These are phyloP conservation scores for Ceratobasidium sp. DNA, from an alignment of 1,284 basidiomycete genomes.

Conservation along the genomic window DNA sequence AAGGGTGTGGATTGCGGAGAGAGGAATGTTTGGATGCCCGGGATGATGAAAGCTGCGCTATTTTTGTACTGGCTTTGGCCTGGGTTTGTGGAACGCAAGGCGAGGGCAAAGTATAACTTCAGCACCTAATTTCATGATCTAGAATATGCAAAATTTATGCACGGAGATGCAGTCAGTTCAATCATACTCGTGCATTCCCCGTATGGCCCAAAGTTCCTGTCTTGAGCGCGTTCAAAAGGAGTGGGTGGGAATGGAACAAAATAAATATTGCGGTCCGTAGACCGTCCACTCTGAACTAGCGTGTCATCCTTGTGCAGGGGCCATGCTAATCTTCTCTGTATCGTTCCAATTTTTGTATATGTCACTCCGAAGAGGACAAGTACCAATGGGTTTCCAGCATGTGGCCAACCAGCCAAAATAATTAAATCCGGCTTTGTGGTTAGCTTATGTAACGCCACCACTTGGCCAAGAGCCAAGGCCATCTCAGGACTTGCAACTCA, in stretches of 20 bases:
- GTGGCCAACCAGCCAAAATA: neutral
- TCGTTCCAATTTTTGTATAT: slow-evolving; percentile 26
- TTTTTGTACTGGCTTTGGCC: slow-evolving; percentile 73
- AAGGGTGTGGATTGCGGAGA: slow-evolving; percentile 66
- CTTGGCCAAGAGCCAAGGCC: slow-evolving; percentile 10
- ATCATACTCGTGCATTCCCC: neutral
- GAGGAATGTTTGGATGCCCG: slow-evolving; percentile 68
- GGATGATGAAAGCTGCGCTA: slow-evolving; percentile 55
- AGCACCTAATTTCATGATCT: no score
- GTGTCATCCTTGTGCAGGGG: slow-evolving; percentile 37
- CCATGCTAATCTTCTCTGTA: slow-evolving; percentile 34
- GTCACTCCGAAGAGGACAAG: slow-evolving; percentile 26
- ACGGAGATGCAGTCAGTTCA: neutral
- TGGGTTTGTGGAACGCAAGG: slow-evolving; percentile 63
- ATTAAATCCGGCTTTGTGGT: slow-evolving; percentile 28
- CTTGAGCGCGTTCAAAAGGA: neutral
- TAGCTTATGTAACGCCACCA: neutral
- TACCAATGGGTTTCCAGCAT: neutral
- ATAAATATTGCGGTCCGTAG: slow-evolving; percentile 29
- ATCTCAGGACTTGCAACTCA: neutral
- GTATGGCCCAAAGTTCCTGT: neutral
- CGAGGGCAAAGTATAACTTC: slow-evolving; percentile 70
- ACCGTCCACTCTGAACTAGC: slow-evolving; percentile 35
- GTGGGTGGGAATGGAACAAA: no score
- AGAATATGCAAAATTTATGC: neutral